phyloP scores from a whole-genome alignment of 2,329 filamentous ascomycete genomes.

The Fragosphaeria purpurea region DNA sequence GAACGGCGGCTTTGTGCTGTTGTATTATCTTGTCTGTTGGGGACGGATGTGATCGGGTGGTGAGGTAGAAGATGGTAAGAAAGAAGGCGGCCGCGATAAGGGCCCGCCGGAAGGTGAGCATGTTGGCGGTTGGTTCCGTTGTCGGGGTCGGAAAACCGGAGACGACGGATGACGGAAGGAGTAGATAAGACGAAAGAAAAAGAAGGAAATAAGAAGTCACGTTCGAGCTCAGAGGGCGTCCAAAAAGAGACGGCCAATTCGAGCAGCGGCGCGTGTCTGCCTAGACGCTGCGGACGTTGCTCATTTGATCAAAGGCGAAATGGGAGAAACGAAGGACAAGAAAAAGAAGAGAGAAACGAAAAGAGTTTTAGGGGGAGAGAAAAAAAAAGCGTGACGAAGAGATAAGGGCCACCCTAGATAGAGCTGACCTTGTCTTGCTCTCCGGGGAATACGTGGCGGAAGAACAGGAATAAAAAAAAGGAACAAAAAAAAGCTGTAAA shows the following conservation, averaged over 20 bases:
- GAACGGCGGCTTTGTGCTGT: constrained; percentile 16
- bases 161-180: not conserved
- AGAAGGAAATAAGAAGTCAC: not conserved
- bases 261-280: too few relatives aligned
- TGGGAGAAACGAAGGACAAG: too few relatives aligned
- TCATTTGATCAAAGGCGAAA: too few relatives aligned
- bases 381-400: too few relatives aligned
- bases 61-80: constrained; percentile 58
- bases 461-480: too few relatives aligned
- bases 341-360: too few relatives aligned
- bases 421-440: not conserved
- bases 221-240: too few relatives aligned
- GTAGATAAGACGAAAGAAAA: not conserved
- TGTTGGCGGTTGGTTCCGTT: constrained; percentile 27
- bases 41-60: constrained; percentile 49
- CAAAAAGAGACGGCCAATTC: too few relatives aligned
- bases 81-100: constrained; percentile 61
- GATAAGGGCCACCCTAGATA: too few relatives aligned
- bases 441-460: too few relatives aligned
- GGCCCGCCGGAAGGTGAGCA: constrained; percentile 73
- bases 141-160: not conserved
- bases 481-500: not conserved
- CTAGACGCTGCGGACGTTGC: too few relatives aligned
- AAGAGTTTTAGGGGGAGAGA: not conserved
- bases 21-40: constrained; percentile 7